Evolutionary conservation across 768 basidiomycete genomes (phyloP).

Genomic region (Tephrocybe sp.): DNA sequence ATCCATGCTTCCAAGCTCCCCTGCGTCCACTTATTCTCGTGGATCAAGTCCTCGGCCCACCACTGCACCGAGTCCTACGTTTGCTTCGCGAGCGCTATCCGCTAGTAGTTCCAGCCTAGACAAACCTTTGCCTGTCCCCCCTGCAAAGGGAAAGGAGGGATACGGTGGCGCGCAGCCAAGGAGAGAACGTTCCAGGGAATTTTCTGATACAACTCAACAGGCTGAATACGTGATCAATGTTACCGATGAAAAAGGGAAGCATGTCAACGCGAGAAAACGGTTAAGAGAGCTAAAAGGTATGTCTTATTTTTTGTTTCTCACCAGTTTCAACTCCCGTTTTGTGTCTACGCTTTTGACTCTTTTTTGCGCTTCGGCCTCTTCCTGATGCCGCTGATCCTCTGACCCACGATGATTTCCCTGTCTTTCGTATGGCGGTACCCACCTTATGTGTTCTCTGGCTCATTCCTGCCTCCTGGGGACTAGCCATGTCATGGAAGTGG

Average conservation of each 20-base stretch:
- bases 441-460: too few species aligned
- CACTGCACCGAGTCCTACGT: neutral
- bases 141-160: neutral
- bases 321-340: neutral
- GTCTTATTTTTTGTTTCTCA: neutral
- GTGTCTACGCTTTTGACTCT: neutral
- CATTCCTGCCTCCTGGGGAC: too few species aligned
- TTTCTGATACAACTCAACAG: too few species aligned
- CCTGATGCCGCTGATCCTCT: too few species aligned
- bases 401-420: neutral
- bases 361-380: neutral
- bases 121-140: neutral
- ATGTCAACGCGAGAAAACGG: neutral
- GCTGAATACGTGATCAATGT: neutral
- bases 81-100: too few species aligned
- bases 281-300: slow-evolving; percentile 6
- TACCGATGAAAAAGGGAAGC: slow-evolving; percentile 3
- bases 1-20: slow-evolving; percentile 7
- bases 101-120: neutral
- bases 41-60: neutral
- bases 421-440: neutral
- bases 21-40: neutral
- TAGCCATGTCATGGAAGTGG: too few species aligned
- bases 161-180: neutral
- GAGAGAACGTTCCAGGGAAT: neutral